Evolutionary conservation across 768 basidiomycete species (phyloP).

Genomic region (Pholiota conissans): DNA sequence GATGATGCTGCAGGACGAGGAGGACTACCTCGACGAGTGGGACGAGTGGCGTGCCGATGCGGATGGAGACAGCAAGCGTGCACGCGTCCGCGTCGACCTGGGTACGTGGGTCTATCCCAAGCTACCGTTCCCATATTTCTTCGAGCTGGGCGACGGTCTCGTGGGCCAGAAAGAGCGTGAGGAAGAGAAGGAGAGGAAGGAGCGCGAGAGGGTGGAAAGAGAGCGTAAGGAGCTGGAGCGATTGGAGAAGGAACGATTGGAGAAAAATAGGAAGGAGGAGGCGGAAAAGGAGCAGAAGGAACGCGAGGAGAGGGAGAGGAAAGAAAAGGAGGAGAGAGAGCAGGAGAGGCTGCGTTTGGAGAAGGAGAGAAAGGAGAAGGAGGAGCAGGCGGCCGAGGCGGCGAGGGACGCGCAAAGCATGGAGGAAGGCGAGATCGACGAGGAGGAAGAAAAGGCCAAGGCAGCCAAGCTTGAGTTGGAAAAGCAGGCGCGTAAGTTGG

Average conservation of each 20-base stretch:
- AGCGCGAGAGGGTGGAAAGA: slow-evolving; percentile 14
- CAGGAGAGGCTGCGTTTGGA: slow-evolving; percentile 11
- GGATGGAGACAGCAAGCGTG: slow-evolving; percentile 25
- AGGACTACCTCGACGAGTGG: slow-evolving; percentile 17
- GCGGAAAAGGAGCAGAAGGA: slow-evolving; percentile 18
- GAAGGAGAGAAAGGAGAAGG: slow-evolving; percentile 11
- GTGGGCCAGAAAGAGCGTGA: slow-evolving; percentile 21
- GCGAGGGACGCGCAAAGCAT: slow-evolving; percentile 18
- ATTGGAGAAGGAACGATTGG: slow-evolving; percentile 17
- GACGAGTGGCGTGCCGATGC: slow-evolving; percentile 20
- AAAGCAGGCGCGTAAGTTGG: slow-evolving; percentile 10
- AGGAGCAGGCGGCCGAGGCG: slow-evolving; percentile 14
- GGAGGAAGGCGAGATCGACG: slow-evolving; percentile 16
- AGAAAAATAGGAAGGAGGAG: slow-evolving; percentile 15
- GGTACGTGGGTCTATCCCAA: slow-evolving; percentile 61
- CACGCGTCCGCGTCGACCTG: slow-evolving; percentile 38
- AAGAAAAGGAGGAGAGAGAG: slow-evolving; percentile 15
- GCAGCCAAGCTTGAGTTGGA: slow-evolving; percentile 16
- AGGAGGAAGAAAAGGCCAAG: slow-evolving; percentile 16
- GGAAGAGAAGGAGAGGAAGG: slow-evolving; percentile 18
- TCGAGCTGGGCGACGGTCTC: slow-evolving; percentile 34
- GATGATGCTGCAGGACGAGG: not conserved
- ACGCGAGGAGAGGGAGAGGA: slow-evolving; percentile 17
- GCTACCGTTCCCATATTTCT: slow-evolving; percentile 59
- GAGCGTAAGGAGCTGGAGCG: slow-evolving; percentile 16